A percentile compares a stretch with the other conserved stretches of the same genome.
These are phyloP conservation scores for Xanthoconium stramineum DNA, from an alignment of 768 basidiomycete genomes.

Conservation along the genomic window DNA sequence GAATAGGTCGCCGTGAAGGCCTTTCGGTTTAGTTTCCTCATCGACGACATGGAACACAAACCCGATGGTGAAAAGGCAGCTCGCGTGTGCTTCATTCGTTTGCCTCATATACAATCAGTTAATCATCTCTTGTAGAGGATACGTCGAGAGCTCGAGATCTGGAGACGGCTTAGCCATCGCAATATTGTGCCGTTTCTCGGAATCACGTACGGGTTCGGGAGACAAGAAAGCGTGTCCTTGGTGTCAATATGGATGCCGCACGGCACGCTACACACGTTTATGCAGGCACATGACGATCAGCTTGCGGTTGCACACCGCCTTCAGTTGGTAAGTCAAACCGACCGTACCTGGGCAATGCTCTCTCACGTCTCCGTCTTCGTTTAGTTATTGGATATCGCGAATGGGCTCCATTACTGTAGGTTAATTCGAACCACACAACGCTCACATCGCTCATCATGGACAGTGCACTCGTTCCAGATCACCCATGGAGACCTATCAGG, in stretches of 20 bases:
- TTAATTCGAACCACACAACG: neutral
- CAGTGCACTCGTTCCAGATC: conserved; percentile 13
- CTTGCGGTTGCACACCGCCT: neutral
- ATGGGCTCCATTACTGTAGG: neutral
- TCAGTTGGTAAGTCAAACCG: conserved; percentile 5
- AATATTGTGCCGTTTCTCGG: conserved; percentile 8
- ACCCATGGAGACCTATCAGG: conserved; percentile 15
- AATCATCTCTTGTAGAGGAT: neutral
- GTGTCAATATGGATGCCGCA: conserved; percentile 7
- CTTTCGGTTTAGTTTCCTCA: neutral
- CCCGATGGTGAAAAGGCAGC: neutral
- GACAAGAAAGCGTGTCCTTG: neutral
- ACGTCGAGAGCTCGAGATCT: conserved; percentile 1
- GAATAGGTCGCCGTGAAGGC: neutral
- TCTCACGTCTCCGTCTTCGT: too few relatives aligned
- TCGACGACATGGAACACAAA: neutral
- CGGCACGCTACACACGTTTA: neutral
- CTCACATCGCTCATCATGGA: neutral
- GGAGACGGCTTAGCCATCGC: too few relatives aligned
- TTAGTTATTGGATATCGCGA: too few relatives aligned
- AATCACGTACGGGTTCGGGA: conserved; percentile 22
- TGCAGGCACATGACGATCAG: neutral
- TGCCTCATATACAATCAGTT: neutral
- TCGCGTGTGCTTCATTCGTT: neutral
- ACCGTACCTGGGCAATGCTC: too few relatives aligned